Evolutionary conservation across 768 basidiomycete species (phyloP).

Genomic region (Suillus subaureus): DNA sequence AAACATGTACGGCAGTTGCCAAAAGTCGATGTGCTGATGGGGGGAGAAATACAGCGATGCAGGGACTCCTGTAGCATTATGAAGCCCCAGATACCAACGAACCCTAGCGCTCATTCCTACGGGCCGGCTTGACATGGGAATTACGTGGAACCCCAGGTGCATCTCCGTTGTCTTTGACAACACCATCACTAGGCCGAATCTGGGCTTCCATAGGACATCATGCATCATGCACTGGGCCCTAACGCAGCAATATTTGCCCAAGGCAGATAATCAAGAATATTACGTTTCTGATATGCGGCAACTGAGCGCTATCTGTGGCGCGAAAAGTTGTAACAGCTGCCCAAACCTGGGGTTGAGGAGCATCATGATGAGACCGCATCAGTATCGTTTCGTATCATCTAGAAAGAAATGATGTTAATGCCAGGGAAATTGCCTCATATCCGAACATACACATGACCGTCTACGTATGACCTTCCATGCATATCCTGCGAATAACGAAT

Average conservation of each 20-base stretch:
- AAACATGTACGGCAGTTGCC: not conserved
- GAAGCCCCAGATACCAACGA: not conserved
- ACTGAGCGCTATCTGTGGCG: not conserved
- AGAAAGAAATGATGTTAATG: not conserved
- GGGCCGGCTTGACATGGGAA: not conserved
- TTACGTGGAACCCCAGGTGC: not conserved
- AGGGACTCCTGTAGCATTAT: not conserved
- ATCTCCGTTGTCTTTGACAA: not conserved
- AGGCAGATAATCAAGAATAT: not conserved
- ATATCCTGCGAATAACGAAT: not conserved
- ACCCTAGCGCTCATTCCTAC: not conserved
- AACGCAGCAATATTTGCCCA: not conserved
- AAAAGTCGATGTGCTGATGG: not conserved
- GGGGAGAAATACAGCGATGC: not conserved
- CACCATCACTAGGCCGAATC: conserved; percentile 1
- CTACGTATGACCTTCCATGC: not conserved
- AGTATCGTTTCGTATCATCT: not conserved
- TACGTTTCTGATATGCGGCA: not conserved
- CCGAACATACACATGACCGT: not conserved
- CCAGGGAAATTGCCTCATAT: not conserved
- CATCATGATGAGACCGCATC: not conserved
- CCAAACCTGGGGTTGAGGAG: not conserved
- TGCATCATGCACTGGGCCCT: not conserved
- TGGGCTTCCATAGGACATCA: not conserved
- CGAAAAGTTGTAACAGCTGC: not conserved